Percentiles rank a stretch among this genome's conserved stretches.
These are phyloP conservation scores for Imleria badia DNA, from an alignment of 768 basidiomycete species.

Conservation along the genomic window DNA sequence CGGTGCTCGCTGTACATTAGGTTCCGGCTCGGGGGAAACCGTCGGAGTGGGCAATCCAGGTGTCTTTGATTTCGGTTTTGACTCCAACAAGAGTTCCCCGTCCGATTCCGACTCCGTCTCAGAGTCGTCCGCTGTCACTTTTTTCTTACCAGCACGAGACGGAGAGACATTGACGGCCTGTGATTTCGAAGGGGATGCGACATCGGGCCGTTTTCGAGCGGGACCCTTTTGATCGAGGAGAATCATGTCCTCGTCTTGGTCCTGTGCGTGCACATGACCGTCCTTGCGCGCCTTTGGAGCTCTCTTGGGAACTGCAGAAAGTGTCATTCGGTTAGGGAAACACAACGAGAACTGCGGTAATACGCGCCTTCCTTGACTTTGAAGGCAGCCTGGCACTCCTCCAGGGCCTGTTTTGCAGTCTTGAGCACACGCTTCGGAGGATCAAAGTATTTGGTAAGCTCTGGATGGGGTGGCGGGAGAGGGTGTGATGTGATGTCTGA, in stretches of 20 bases:
- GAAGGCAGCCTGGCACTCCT: conserved; percentile 62
- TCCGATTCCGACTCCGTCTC: conserved; percentile 58
- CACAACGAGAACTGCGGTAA: background rate
- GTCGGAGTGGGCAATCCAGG: conserved; percentile 52
- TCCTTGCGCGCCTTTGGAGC: conserved; percentile 57
- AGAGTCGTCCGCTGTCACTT: conserved; percentile 35
- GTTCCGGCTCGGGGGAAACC: conserved; percentile 43
- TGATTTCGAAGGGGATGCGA: conserved; percentile 6
- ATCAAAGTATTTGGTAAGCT: conserved; percentile 80
- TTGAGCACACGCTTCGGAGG: conserved; percentile 71
- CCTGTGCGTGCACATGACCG: conserved; percentile 58
- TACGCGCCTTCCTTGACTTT: conserved; percentile 74
- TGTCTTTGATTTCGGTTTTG: conserved; percentile 11
- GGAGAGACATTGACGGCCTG: conserved; percentile 1
- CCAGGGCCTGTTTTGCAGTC: conserved; percentile 51
- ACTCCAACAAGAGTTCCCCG: conserved; percentile 23
- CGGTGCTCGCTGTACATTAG: conserved; percentile 55
- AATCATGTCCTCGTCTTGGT: conserved; percentile 60
- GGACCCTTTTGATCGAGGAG: conserved; percentile 45
- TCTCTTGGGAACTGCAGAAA: conserved; percentile 59
- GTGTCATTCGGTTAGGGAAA: background rate
- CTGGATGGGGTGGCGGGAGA: conserved; percentile 82
- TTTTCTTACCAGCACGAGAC: conserved; percentile 14
- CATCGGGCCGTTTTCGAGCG: conserved; percentile 16
- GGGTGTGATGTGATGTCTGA: conserved; percentile 72